These are phyloP conservation scores for Lentinula guzmanii DNA, from an alignment of 768 basidiomycete genomes.

Conservation along the genomic window DNA sequence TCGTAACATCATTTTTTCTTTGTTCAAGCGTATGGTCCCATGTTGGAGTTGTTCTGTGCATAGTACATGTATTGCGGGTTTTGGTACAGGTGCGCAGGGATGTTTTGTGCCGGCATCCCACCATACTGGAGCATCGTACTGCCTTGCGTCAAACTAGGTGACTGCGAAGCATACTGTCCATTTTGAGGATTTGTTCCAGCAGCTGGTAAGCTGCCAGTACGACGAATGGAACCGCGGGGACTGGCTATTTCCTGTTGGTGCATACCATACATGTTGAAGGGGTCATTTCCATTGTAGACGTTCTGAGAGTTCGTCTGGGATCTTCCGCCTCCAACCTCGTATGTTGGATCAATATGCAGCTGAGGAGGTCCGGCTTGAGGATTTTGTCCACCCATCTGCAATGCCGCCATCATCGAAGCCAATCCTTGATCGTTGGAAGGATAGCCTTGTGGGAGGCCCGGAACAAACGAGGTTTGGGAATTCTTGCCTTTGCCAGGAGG, in stretches of 20 bases:
- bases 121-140: slow-evolving; percentile 56
- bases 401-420: slow-evolving; percentile 89
- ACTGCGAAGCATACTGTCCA: slow-evolving; percentile 53
- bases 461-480: slow-evolving; percentile 54
- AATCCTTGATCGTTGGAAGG: slow-evolving; percentile 79
- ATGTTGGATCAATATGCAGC: slow-evolving; percentile 64
- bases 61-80: slow-evolving; percentile 71
- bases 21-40: slow-evolving; percentile 64
- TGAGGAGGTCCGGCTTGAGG: slow-evolving; percentile 74
- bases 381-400: slow-evolving; percentile 88
- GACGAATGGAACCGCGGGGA: slow-evolving; percentile 45
- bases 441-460: slow-evolving; percentile 74
- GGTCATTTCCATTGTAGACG: slow-evolving; percentile 35
- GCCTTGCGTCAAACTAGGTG: slow-evolving; percentile 54
- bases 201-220: slow-evolving; percentile 42
- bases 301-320: slow-evolving; percentile 27
- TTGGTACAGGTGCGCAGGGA: slow-evolving; percentile 67
- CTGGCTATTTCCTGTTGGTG: slow-evolving; percentile 38
- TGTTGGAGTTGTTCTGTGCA: slow-evolving; percentile 70
- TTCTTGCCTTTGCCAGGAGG: slow-evolving; percentile 58
- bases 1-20: slow-evolving; percentile 17
- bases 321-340: slow-evolving; percentile 35
- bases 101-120: slow-evolving; percentile 50
- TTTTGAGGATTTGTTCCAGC: slow-evolving; percentile 38
- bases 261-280: slow-evolving; percentile 47